Conservation (phyloP, 2,329 filamentous ascomycete species). For the Neopestalotiopsis sp. region DNA sequence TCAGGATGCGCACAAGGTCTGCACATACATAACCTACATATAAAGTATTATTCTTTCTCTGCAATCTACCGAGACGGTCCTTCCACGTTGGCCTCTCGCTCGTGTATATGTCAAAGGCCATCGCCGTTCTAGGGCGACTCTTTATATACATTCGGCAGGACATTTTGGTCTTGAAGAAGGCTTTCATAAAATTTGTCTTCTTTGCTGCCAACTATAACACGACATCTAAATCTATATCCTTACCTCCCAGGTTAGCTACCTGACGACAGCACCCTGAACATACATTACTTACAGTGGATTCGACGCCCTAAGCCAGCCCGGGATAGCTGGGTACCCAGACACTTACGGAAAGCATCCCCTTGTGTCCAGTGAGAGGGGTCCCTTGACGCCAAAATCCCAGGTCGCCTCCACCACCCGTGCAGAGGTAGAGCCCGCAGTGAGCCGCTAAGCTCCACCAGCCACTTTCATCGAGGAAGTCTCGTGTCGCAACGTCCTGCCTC, state of each 20-base stretch:
- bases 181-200: background rate
- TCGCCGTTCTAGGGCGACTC: background rate
- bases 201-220: background rate
- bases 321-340: background rate
- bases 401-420: conserved; percentile 30
- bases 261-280: background rate
- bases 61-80: background rate
- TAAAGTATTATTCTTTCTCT: background rate
- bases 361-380: conserved; percentile 5
- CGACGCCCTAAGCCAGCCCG: background rate
- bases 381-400: conserved; percentile 25
- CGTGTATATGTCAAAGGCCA: background rate
- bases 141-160: background rate
- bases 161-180: background rate
- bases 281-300: background rate
- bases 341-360: background rate
- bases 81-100: background rate
- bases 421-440: conserved; percentile 25
- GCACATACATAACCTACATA: background rate
- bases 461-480: conserved; percentile 25
- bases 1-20: background rate
- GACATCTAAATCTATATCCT: too few species aligned
- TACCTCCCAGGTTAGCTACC: too few species aligned
- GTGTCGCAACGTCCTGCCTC: conserved; percentile 30
- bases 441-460: conserved; percentile 19